Evolutionary conservation across 352 stramenopile species (phyloP).

Genomic region (Phytophthora melonis): DNA sequence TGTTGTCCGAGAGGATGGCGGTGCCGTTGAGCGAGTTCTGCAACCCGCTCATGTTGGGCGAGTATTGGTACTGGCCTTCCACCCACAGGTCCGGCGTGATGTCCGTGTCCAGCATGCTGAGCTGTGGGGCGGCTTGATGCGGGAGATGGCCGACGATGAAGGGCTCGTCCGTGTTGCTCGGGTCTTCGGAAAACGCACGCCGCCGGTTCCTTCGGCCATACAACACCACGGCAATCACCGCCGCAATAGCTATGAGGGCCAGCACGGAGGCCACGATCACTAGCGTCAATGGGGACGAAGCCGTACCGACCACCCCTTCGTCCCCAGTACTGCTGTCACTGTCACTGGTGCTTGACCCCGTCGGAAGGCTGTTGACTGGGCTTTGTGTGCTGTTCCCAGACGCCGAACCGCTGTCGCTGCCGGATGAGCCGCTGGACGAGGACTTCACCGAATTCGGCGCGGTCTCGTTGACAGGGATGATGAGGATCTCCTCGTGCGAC

Average conservation of each 20-base stretch:
- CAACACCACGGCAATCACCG: slow-evolving; percentile 35
- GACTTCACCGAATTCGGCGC: slow-evolving; percentile 16
- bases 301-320: slow-evolving; percentile 19
- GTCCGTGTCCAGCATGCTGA: slow-evolving; percentile 43
- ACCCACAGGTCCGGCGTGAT: slow-evolving; percentile 45
- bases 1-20: slow-evolving; percentile 50
- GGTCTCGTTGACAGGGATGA: slow-evolving; percentile 38
- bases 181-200: slow-evolving; percentile 30
- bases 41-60: slow-evolving; percentile 39
- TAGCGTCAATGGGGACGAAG: slow-evolving; percentile 29
- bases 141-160: slow-evolving; percentile 41
- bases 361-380: slow-evolving; percentile 33
- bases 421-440: slow-evolving; percentile 28
- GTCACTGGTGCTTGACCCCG: slow-evolving; percentile 28
- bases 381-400: slow-evolving; percentile 17
- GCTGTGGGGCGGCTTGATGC: slow-evolving; percentile 32
- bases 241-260: slow-evolving; percentile 36
- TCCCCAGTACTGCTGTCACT: slow-evolving; percentile 23
- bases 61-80: slow-evolving; percentile 45
- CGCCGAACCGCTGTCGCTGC: slow-evolving; percentile 20
- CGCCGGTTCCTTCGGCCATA: slow-evolving; percentile 40
- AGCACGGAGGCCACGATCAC: slow-evolving; percentile 41
- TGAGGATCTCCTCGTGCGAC: slow-evolving; percentile 43
- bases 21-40: slow-evolving; percentile 44
- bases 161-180: slow-evolving; percentile 24